Evolutionary conservation across 306 rosid genomes (phyloP).

Genomic region (Cicer yamashitae): DNA sequence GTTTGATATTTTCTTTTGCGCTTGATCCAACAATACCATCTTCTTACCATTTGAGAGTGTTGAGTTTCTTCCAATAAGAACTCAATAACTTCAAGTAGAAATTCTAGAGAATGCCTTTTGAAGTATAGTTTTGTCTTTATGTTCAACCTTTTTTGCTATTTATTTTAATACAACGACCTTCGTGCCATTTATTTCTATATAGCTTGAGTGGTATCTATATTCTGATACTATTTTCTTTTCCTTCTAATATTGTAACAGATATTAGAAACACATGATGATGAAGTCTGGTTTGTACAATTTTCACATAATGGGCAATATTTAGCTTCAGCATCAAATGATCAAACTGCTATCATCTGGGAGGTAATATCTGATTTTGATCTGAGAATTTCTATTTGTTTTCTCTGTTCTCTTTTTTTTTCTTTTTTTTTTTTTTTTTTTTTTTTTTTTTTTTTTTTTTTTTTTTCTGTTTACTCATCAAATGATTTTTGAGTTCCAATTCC

Average conservation of each 20-base stretch:
- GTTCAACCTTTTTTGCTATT: slow-evolving; percentile 36
- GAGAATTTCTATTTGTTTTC: slow-evolving; percentile 22
- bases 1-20: slow-evolving; percentile 35
- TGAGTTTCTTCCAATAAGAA: slow-evolving; percentile 34
- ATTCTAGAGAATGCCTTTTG: slow-evolving; percentile 7
- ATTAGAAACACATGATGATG: slow-evolving; percentile 81
- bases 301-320: slow-evolving; percentile 88
- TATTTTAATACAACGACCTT: neutral
- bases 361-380: slow-evolving; percentile 53
- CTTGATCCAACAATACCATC: slow-evolving; percentile 1
- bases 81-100: slow-evolving; percentile 18
- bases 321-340: slow-evolving; percentile 93
- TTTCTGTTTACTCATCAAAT: neutral
- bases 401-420: neutral
- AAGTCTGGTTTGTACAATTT: slow-evolving; percentile 94
- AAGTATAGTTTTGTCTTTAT: slow-evolving; percentile 2
- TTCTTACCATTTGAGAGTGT: neutral
- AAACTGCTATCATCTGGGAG: slow-evolving; percentile 94
- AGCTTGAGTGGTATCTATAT: slow-evolving; percentile 25
- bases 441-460: neutral
- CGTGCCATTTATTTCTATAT: slow-evolving; percentile 29
- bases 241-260: slow-evolving; percentile 51
- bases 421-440: neutral
- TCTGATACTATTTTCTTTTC: slow-evolving; percentile 43
- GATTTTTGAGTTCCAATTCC: slow-evolving; percentile 25